Percentiles rank a stretch among this genome's conserved stretches.
Conservation (phyloP, 2,329 filamentous ascomycete genomes). For the Neoarthrinium moseri region DNA sequence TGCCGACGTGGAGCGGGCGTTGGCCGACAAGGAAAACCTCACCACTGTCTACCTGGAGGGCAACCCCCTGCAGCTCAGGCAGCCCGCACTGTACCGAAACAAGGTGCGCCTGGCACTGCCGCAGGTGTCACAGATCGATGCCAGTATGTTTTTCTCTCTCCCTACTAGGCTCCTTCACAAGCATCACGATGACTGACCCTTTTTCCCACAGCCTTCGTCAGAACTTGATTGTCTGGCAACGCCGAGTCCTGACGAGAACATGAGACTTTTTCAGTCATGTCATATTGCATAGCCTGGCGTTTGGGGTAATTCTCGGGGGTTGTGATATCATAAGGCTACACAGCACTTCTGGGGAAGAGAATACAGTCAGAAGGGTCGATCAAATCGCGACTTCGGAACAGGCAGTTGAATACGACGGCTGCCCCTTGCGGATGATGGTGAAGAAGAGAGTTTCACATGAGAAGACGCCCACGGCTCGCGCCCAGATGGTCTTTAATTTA, state of each 20-base stretch:
- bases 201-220: conserved; percentile 30
- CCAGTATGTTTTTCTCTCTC: conserved; percentile 67
- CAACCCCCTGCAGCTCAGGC: conserved; percentile 79
- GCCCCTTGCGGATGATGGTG: too few relatives aligned
- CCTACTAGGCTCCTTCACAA: background rate
- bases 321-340: too few relatives aligned
- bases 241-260: conserved; percentile 11
- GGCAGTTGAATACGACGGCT: too few relatives aligned
- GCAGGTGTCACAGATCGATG: conserved; percentile 90
- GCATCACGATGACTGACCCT: background rate
- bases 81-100: conserved; percentile 86
- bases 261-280: background rate
- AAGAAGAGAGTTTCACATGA: too few relatives aligned
- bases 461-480: too few relatives aligned
- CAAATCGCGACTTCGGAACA: too few relatives aligned
- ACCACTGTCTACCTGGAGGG: conserved; percentile 96
- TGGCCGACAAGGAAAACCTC: conserved; percentile 76
- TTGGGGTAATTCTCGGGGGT: conserved; percentile 14
- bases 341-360: too few relatives aligned
- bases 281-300: conserved; percentile 30
- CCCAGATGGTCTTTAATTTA: too few relatives aligned
- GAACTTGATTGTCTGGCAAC: background rate
- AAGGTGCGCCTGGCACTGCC: conserved; percentile 88
- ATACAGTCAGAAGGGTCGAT: too few relatives aligned
- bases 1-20: conserved; percentile 73